A percentile compares a stretch with the other conserved stretches of the same genome.
phyloP scores from a whole-genome alignment of 139 green algal species.

The Cymbomonas tetramitiformis region DNA sequence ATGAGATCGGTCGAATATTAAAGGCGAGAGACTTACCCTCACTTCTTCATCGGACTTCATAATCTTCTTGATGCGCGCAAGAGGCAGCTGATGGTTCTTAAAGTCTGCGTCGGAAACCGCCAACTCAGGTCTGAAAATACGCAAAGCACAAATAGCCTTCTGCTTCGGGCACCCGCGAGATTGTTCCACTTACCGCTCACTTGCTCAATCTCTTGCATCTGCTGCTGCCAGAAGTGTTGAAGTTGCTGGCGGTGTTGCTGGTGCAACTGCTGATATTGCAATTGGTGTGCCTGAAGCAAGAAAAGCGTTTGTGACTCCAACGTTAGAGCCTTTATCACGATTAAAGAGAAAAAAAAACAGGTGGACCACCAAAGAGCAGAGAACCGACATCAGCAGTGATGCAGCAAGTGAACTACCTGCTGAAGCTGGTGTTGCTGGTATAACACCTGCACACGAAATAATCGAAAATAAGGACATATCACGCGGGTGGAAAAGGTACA shows the following conservation, averaged over 20 bases:
- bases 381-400: too few relatives aligned
- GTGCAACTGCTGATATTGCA: conserved; percentile 8
- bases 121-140: not conserved
- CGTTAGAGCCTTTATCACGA: too few relatives aligned
- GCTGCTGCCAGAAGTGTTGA: conserved; percentile 62
- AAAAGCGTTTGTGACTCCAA: too few relatives aligned
- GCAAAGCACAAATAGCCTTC: not conserved
- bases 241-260: conserved; percentile 41
- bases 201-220: conserved; percentile 59
- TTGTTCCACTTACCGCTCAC: conserved; percentile 19
- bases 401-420: too few relatives aligned
- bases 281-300: conserved; percentile 23
- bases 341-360: too few relatives aligned
- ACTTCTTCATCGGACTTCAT: conserved; percentile 96
- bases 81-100: conserved; percentile 87
- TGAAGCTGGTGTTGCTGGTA: too few relatives aligned
- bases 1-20: too few relatives aligned
- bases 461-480: too few relatives aligned
- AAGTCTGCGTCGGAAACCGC: conserved; percentile 51
- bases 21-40: too few relatives aligned
- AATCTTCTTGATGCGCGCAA: conserved; percentile 99
- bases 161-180: not conserved
- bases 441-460: too few relatives aligned
- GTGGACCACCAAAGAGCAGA: too few relatives aligned
- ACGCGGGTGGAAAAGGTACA: too few relatives aligned